Conservation (phyloP, 345 rosid genomes). For the Corymbia maculata region DNA sequence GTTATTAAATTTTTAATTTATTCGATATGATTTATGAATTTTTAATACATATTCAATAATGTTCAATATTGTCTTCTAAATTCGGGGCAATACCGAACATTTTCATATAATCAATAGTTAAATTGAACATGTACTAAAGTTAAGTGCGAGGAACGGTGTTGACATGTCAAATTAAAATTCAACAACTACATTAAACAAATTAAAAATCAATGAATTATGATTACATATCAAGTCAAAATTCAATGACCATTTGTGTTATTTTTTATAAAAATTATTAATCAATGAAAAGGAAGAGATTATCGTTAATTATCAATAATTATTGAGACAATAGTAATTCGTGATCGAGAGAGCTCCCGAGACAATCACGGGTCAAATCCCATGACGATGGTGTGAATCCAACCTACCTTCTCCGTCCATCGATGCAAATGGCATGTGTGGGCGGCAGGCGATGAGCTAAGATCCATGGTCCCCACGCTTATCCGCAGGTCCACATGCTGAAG, state of each 20-base stretch:
- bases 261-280: fast-evolving
- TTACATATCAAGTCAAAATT: no score
- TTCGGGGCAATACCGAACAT: fast-evolving
- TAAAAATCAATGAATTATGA: fast-evolving
- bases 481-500: neutral
- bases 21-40: fast-evolving
- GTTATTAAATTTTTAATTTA: fast-evolving
- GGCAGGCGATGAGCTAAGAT: neutral
- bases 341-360: neutral
- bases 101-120: no score
- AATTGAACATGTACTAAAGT: no score
- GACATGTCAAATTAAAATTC: fast-evolving
- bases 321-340: neutral
- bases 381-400: neutral
- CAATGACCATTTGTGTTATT: fast-evolving
- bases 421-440: neutral
- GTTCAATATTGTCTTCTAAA: fast-evolving
- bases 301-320: neutral
- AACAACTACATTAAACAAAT: fast-evolving
- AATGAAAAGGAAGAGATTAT: neutral
- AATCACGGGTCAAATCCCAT: neutral
- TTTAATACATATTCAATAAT: no score
- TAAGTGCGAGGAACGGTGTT: no score
- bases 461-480: neutral
- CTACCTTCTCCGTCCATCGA: neutral